These are phyloP conservation scores for Tubosaeta sp. DNA, from an alignment of 768 basidiomycete genomes.

Conservation along the genomic window DNA sequence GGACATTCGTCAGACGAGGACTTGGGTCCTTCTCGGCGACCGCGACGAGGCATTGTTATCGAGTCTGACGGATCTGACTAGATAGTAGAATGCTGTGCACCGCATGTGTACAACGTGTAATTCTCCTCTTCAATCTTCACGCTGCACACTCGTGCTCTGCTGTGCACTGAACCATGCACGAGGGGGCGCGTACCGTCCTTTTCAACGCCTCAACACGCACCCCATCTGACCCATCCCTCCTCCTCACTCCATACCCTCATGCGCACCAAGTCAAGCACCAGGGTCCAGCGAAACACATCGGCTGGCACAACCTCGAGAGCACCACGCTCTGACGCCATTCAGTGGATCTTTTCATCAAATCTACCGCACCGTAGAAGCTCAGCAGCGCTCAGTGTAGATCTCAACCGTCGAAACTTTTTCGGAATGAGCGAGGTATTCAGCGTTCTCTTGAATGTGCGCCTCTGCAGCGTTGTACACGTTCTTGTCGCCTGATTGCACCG, in stretches of 20 bases:
- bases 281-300: constrained; percentile 22
- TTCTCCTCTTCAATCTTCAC: constrained; percentile 18
- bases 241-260: constrained; percentile 13
- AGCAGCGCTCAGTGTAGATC: constrained; percentile 55
- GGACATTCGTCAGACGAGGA: constrained; percentile 19
- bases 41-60: constrained; percentile 1
- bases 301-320: constrained; percentile 25
- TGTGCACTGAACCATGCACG: constrained; percentile 24
- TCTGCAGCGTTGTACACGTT: neutral
- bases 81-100: constrained; percentile 3
- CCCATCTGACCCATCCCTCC: neutral
- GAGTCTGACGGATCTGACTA: constrained; percentile 24
- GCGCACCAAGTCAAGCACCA: constrained; percentile 24
- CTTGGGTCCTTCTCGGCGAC: neutral
- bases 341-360: constrained; percentile 75
- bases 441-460: constrained; percentile 68
- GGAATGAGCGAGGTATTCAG: constrained; percentile 76
- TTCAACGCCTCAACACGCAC: constrained; percentile 13
- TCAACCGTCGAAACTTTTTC: constrained; percentile 69
- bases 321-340: constrained; percentile 42
- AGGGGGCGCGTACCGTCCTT: constrained; percentile 23
- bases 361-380: constrained; percentile 58
- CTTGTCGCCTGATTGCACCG: constrained; percentile 8
- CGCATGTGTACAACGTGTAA: constrained; percentile 28
- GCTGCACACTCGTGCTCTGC: constrained; percentile 32